Conservation (phyloP, 805 yeast species). For the Metschnikowia drakensbergensis region DNA sequence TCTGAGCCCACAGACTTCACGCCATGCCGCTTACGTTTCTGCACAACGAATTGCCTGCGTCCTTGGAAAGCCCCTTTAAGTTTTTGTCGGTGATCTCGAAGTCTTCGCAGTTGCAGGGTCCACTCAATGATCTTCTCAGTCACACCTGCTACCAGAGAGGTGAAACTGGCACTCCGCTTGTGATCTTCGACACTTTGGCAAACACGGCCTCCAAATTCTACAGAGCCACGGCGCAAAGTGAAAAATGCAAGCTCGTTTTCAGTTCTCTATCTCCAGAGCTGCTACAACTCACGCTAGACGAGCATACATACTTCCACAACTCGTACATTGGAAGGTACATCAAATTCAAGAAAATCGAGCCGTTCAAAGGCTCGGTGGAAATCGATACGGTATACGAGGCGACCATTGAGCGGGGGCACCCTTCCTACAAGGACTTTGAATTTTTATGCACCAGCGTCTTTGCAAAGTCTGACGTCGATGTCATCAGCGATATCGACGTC, state of each 20-base stretch:
- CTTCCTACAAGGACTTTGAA: conserved; percentile 11
- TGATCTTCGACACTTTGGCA: neutral
- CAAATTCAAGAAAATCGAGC: conserved; percentile 9
- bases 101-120: neutral
- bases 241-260: conserved; percentile 3
- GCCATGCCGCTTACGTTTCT: neutral
- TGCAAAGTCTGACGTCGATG: neutral
- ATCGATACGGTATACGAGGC: conserved; percentile 5
- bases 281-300: conserved; percentile 6
- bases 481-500: neutral
- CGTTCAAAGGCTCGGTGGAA: conserved; percentile 13
- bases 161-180: conserved; percentile 1
- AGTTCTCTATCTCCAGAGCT: conserved; percentile 4
- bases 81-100: conserved; percentile 9
- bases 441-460: conserved; percentile 9
- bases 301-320: conserved; percentile 13
- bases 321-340: conserved; percentile 14
- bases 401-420: neutral
- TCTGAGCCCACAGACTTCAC: neutral
- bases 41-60: conserved; percentile 7
- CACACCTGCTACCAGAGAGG: conserved; percentile 3
- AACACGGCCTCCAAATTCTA: neutral
- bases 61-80: conserved; percentile 8
- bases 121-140: neutral
- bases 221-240: conserved; percentile 1